Evolutionary conservation across 2,329 filamentous ascomycete species (phyloP).

Genomic region (Colletotrichum sansevieriae): DNA sequence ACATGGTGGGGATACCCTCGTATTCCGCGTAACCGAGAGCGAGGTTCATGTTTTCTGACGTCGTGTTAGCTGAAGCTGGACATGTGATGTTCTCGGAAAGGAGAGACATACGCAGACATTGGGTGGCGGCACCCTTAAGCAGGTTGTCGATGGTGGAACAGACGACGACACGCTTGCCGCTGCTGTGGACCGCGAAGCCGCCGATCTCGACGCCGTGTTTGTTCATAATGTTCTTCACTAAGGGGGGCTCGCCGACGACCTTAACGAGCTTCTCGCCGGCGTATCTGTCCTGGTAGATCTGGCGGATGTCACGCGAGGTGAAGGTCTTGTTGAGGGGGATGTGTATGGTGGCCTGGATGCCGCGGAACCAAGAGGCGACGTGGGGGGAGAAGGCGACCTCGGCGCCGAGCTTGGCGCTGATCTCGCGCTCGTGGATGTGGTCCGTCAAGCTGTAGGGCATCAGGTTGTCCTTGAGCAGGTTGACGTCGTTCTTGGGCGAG

Average conservation of each 20-base stretch:
- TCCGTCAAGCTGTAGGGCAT: slow-evolving; percentile 93
- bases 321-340: slow-evolving; percentile 89
- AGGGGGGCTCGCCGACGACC: slow-evolving; percentile 87
- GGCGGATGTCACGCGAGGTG: slow-evolving; percentile 91
- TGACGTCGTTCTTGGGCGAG: slow-evolving; percentile 91
- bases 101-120: slow-evolving; percentile 83
- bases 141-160: slow-evolving; percentile 95
- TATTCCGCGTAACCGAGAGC: slow-evolving; percentile 91
- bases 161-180: slow-evolving; percentile 92
- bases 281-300: slow-evolving; percentile 96
- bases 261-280: slow-evolving; percentile 96
- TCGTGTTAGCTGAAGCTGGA: background rate
- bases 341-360: slow-evolving; percentile 91
- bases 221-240: slow-evolving; percentile 84
- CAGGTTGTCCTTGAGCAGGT: slow-evolving; percentile 86
- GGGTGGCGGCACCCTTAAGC: slow-evolving; percentile 91
- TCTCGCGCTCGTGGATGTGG: slow-evolving; percentile 95
- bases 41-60: slow-evolving; percentile 89
- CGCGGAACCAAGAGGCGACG: slow-evolving; percentile 97
- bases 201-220: slow-evolving; percentile 95
- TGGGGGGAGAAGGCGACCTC: slow-evolving; percentile 91
- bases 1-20: slow-evolving; percentile 80
- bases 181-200: slow-evolving; percentile 91
- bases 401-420: slow-evolving; percentile 80
- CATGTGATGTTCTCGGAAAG: background rate